Evolutionary conservation across 257 asterid species (phyloP).

Genomic region (Rubia yunnanensis): DNA sequence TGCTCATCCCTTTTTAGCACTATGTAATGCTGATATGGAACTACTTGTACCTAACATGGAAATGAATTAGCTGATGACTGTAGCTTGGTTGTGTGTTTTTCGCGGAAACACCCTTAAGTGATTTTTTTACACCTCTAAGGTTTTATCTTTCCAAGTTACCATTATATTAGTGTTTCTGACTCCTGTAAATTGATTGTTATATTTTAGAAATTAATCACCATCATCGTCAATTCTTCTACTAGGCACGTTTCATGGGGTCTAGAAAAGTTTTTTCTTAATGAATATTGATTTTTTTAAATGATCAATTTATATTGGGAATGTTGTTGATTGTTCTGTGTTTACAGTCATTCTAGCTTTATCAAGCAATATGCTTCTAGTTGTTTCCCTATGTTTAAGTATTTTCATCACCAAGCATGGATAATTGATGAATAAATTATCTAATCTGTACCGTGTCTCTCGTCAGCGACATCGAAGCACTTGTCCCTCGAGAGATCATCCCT

Average conservation of each 20-base stretch:
- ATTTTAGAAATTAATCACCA: neutral
- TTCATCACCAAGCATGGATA: too few relatives aligned
- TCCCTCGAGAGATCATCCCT: too few relatives aligned
- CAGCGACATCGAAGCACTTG: too few relatives aligned
- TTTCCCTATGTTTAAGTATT: too few relatives aligned
- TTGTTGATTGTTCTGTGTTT: slow-evolving; percentile 1
- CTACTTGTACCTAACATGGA: neutral
- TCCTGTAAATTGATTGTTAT: neutral
- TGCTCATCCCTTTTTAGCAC: too few relatives aligned
- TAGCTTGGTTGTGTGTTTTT: neutral
- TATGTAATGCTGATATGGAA: neutral
- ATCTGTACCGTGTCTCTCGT: too few relatives aligned
- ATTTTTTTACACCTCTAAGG: too few relatives aligned
- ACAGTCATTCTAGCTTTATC: neutral
- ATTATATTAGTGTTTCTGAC: too few relatives aligned
- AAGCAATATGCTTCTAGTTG: neutral
- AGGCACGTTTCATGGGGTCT: too few relatives aligned
- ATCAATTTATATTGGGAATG: neutral
- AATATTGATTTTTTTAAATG: neutral
- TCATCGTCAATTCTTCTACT: neutral
- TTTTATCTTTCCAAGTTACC: too few relatives aligned
- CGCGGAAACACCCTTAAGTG: neutral
- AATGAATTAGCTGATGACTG: neutral
- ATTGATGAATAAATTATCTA: too few relatives aligned
- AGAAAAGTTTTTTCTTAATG: neutral